A percentile compares a stretch with the other conserved stretches of the same genome.
These are phyloP conservation scores for Plicaturopsis crispa DNA, from an alignment of 768 basidiomycete genomes.

Conservation along the genomic window DNA sequence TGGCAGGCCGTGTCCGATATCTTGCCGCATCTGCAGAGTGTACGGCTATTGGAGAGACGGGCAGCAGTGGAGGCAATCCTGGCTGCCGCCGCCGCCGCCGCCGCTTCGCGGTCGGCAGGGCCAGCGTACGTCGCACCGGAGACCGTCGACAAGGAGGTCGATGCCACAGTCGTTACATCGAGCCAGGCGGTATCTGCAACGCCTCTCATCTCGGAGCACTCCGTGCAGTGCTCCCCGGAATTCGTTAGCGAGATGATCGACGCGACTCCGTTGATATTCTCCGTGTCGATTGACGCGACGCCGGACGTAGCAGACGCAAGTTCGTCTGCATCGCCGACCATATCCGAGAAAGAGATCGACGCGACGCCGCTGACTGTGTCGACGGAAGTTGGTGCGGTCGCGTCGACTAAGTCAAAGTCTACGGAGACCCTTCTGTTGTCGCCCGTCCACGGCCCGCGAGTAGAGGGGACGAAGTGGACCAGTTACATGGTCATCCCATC, in stretches of 20 bases:
- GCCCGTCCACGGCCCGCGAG: background rate
- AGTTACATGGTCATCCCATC: conserved; percentile 20
- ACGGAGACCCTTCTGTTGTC: background rate
- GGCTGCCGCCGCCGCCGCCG: conserved; percentile 7
- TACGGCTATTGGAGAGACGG: conserved; percentile 54
- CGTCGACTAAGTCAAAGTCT: background rate
- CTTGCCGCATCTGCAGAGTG: conserved; percentile 63
- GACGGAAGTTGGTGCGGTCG: conserved; percentile 26
- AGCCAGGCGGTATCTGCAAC: conserved; percentile 34
- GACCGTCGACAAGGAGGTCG: conserved; percentile 36
- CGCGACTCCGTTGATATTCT: conserved; percentile 27
- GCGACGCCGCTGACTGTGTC: conserved; percentile 18
- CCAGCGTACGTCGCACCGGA: conserved; percentile 25
- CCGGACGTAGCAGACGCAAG: conserved; percentile 36
- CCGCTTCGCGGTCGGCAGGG: conserved; percentile 15
- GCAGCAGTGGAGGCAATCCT: conserved; percentile 5
- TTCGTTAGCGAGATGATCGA: conserved; percentile 30
- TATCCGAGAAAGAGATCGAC: conserved; percentile 9
- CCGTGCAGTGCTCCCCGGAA: conserved; percentile 29
- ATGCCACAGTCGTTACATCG: conserved; percentile 38
- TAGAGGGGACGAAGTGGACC: background rate
- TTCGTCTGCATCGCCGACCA: conserved; percentile 22
- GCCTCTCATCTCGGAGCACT: conserved; percentile 25
- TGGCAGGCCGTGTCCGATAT: conserved; percentile 68
- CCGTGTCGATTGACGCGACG: conserved; percentile 44